Base-by-base conservation (phyloP, 352 stramenopile species). In the Phytophthora crassamura region DNA sequence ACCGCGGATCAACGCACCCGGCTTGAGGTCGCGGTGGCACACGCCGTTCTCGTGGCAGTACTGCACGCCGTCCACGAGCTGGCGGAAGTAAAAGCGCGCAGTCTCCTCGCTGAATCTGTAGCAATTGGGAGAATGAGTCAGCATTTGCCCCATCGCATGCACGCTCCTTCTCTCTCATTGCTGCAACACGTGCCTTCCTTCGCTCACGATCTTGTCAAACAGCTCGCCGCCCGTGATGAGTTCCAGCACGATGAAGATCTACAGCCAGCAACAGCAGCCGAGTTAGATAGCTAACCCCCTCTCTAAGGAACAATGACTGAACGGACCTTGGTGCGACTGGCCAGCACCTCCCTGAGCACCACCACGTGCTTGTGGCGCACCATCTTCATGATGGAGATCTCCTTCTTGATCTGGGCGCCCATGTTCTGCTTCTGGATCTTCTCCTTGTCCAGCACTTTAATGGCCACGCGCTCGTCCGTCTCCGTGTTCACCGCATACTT, bases 321-420 rank as follows among this genome's bases (percentile, higher is more conserved):
- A 46, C 62, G 3, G 51, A 99, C 98, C 67, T 98, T 99, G n/a
- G 92, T 98, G 64, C 93, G 90, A 73, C 83, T 97, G 36, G 95
- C 94, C 15, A 99, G 80, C 64, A 97, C 90, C 59, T 97, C 87
- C 34, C 79, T 88, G 38, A 95, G 82, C 70, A 94, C 88, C 45
- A 95, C 88, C n/a, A 95, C 84, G 72, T 95, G 86, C 64, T 84
- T 86, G 75, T 95, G 86, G 74, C 88, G 86, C 75, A 95, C 92
- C 77, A 98, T 98, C 81, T 98, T 99, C 95, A 99, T 99, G 63
- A 99, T 98, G 10, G 91, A 98, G 65, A 99, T 99, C 84, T 99
- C 97, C 74, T 98, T 98, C 79, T 99, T 99, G 72, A 99, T 97
- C 82, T 99, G 97, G 32, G 94, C 91, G 14, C 93, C 95, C 95